Conservation (phyloP, 345 rosid genomes). For the Lepidium didymum region DNA sequence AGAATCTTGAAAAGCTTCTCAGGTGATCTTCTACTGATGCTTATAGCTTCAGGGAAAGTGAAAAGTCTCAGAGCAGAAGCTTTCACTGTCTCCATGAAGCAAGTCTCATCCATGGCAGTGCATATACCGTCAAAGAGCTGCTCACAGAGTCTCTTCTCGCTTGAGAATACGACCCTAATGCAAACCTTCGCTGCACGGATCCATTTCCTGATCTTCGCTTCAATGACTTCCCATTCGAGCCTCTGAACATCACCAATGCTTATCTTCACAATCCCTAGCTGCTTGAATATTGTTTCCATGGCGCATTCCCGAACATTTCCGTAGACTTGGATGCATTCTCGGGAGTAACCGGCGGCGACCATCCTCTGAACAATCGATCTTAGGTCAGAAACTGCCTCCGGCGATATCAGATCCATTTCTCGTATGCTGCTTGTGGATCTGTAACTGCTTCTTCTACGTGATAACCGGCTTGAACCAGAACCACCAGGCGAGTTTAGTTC, state of each 20-base stretch:
- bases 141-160: constrained; percentile 80
- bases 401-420: constrained; percentile 28
- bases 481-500: background rate
- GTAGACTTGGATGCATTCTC: constrained; percentile 44
- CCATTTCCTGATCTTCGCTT: constrained; percentile 75
- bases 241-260: constrained; percentile 86
- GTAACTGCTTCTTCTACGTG: constrained; percentile 27
- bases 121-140: constrained; percentile 49
- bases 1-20: constrained; percentile 92
- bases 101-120: constrained; percentile 47
- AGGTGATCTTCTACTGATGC: constrained; percentile 82
- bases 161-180: constrained; percentile 66
- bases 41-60: constrained; percentile 85
- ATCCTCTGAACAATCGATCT: constrained; percentile 27
- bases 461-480: constrained; percentile 27
- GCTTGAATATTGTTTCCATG: constrained; percentile 54
- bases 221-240: constrained; percentile 69
- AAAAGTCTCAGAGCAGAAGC: constrained; percentile 69
- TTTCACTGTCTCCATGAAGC: constrained; percentile 82
- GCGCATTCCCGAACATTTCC: constrained; percentile 76
- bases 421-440: constrained; percentile 32
- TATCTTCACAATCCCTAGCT: constrained; percentile 69
- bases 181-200: constrained; percentile 79
- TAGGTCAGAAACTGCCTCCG: constrained; percentile 22
- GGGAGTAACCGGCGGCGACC: constrained; percentile 28